Base-by-base conservation (phyloP, 2,329 filamentous ascomycete genomes). In the Claviceps spartinae region DNA sequence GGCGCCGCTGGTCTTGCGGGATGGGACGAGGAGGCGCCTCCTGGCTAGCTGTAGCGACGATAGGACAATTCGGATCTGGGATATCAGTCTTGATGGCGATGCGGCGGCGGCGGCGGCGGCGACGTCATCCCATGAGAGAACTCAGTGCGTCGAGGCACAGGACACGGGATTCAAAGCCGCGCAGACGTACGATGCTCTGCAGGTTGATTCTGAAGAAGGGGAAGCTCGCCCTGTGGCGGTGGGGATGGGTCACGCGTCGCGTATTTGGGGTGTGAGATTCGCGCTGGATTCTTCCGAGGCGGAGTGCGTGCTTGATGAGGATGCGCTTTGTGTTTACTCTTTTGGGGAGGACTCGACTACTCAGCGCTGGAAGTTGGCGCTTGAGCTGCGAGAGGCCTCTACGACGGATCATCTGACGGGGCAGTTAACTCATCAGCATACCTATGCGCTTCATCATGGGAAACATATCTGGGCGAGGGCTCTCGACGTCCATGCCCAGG, bases 31-130 rank as follows among this genome's bases (percentile, higher is more conserved):
- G 20, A 69, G 72, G 26, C 75, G 86, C 49, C 66, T 95, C n/a
- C 73, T 98, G 37, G 86, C 85, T 14, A 96, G 87, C 60, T 98
- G 93, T 64, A 97, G 91, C 62, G 93, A 98, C 63, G 93, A 98
- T 67, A 78, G 93, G 49, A 95, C 89, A 0, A 81, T 98, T 22
- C 77, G 87, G 14, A 69, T 97, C 1, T 97, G 93, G 91, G 81
- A 95, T 62, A 79, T 96, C 7, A 82, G 83, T 0, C 74, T 81
- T 52, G 70, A 50, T 5, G 40, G 37, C 9, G 47, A 7, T 4
- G 47, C 22, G 6, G 18, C 14, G 9, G 11, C 38, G 30, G 9
- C 9, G 9, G 4, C n/a, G 18, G 5, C 5, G 37, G 2, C 24
- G 16, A 2, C 16, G 9, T 3, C 26, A 26, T 11, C 16, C 44